Conservation (phyloP, 441 rosid species). For the Omphalea diandra region DNA sequence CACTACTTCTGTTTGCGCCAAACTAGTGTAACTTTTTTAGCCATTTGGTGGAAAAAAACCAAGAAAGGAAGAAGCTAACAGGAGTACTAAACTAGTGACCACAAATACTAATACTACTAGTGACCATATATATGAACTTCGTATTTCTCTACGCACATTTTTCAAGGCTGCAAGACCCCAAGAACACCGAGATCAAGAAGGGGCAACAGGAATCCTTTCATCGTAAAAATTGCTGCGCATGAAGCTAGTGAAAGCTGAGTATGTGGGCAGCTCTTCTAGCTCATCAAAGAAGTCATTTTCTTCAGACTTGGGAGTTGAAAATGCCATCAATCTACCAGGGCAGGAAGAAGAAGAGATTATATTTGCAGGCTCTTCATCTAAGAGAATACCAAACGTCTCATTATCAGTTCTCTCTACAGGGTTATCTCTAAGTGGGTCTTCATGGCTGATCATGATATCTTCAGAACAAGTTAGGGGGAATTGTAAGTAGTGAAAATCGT, state of each 20-base stretch:
- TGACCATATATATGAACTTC: slow-evolving; percentile 20
- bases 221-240: slow-evolving; percentile 45
- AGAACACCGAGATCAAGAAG: slow-evolving; percentile 44
- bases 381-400: slow-evolving; percentile 28
- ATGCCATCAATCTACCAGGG: slow-evolving; percentile 29
- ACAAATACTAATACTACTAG: slow-evolving; percentile 1
- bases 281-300: slow-evolving; percentile 71
- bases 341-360: slow-evolving; percentile 28
- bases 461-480: slow-evolving; percentile 36
- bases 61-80: not conserved
- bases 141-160: slow-evolving; percentile 21
- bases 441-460: slow-evolving; percentile 37
- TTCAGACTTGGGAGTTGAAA: slow-evolving; percentile 37
- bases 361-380: slow-evolving; percentile 55
- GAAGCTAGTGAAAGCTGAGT: slow-evolving; percentile 51
- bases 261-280: slow-evolving; percentile 60
- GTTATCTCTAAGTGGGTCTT: slow-evolving; percentile 32
- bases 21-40: slow-evolving; percentile 14
- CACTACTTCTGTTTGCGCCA: slow-evolving; percentile 20
- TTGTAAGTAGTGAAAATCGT: slow-evolving; percentile 48
- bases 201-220: slow-evolving; percentile 64
- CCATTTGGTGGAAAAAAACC: slow-evolving; percentile 11
- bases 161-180: slow-evolving; percentile 26
- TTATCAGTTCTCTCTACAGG: slow-evolving; percentile 20
- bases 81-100: not conserved